Conservation (phyloP, 345 rosid genomes). For the Gossypium ekmanianum region DNA sequence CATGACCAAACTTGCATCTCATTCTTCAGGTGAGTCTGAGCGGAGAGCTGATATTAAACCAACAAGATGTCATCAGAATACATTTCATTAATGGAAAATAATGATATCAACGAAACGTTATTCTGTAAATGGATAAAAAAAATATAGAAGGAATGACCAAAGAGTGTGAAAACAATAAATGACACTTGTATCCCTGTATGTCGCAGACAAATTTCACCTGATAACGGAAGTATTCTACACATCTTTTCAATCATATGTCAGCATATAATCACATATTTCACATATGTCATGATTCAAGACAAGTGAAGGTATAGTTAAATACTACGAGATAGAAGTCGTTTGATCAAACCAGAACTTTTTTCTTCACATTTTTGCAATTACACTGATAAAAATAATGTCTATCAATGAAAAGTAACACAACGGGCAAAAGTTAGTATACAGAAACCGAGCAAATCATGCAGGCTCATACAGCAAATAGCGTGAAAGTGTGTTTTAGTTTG, state of each 20-base stretch:
- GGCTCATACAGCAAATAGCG: background rate
- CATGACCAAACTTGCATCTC: background rate
- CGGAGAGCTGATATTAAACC: slow-evolving; percentile 2
- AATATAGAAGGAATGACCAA: background rate
- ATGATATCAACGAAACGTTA: background rate
- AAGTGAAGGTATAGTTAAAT: background rate
- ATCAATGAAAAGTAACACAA: background rate
- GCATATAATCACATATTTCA: background rate
- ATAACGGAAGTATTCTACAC: background rate
- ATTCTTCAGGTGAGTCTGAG: slow-evolving; percentile 6
- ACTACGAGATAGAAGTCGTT: background rate
- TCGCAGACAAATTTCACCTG: background rate
- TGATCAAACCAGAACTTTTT: background rate
- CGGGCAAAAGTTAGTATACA: background rate
- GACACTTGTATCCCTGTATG: background rate
- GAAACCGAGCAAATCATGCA: background rate
- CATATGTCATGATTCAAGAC: background rate
- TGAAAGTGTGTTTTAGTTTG: too few relatives aligned
- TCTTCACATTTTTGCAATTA: background rate
- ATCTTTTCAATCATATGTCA: background rate
- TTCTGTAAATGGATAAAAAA: background rate
- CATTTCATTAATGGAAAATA: background rate
- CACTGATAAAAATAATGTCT: background rate
- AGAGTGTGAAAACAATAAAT: background rate
- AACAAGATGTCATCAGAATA: background rate